These are phyloP conservation scores for Phytopythium mirpurense DNA, from an alignment of 352 stramenopile genomes.

Conservation along the genomic window DNA sequence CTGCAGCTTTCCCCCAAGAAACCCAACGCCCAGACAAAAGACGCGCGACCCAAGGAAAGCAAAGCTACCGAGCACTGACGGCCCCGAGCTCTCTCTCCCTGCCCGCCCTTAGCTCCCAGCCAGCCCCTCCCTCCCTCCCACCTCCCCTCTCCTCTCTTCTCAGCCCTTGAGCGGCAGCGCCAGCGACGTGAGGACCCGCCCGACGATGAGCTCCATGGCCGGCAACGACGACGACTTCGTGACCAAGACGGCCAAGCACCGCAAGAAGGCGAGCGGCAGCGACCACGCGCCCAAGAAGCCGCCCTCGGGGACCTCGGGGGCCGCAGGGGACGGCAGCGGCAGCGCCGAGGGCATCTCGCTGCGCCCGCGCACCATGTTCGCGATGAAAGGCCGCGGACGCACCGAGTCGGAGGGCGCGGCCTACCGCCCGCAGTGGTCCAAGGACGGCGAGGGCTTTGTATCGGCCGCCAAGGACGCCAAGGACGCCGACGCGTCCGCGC, in stretches of 20 bases:
- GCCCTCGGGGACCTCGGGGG: slow-evolving; percentile 5
- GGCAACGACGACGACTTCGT: slow-evolving; percentile 68
- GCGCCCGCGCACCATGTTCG: slow-evolving; percentile 85
- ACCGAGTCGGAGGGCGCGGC: slow-evolving; percentile 63
- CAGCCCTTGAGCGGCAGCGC: too few relatives aligned
- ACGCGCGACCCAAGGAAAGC: slow-evolving; percentile 12
- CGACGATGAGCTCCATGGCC: slow-evolving; percentile 24
- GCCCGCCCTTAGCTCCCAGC: neutral
- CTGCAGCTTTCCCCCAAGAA: slow-evolving; percentile 7
- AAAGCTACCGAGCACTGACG: slow-evolving; percentile 4
- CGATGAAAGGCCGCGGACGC: slow-evolving; percentile 75
- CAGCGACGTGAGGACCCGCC: too few relatives aligned
- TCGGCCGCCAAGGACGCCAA: slow-evolving; percentile 36
- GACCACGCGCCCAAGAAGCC: slow-evolving; percentile 20
- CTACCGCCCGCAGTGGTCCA: slow-evolving; percentile 84
- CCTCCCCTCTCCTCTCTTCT: neutral
- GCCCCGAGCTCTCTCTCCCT: neutral
- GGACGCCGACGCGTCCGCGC: slow-evolving; percentile 25
- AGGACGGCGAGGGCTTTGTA: slow-evolving; percentile 82
- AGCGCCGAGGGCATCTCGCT: slow-evolving; percentile 54
- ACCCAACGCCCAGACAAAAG: slow-evolving; percentile 15
- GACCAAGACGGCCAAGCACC: slow-evolving; percentile 69
- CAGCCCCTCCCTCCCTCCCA: neutral
- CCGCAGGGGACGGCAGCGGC: slow-evolving; percentile 4
- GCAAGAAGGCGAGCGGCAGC: slow-evolving; percentile 45